Conservation (phyloP, 225 moss, liverwort and hornwort genomes). For the Polytrichum formosum region DNA sequence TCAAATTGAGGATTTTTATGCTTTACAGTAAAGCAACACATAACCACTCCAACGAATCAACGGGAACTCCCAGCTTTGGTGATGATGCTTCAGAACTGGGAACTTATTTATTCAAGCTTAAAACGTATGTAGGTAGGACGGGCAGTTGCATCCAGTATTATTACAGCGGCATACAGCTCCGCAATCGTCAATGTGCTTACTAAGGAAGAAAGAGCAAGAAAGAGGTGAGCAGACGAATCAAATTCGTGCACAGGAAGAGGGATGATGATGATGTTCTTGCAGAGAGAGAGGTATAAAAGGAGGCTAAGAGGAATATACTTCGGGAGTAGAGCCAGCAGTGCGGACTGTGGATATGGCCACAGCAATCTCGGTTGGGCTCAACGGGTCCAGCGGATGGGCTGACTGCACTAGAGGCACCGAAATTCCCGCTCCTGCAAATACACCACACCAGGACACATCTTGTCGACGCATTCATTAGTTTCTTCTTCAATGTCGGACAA, state of each 20-base stretch:
- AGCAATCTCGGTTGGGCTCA: constrained; percentile 85
- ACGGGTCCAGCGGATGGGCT: constrained; percentile 87
- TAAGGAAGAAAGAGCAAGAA: background rate
- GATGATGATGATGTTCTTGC: background rate
- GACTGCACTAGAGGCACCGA: constrained; percentile 75
- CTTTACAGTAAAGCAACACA: background rate
- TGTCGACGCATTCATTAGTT: background rate
- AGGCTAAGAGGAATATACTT: constrained; percentile 34
- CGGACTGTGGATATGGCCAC: constrained; percentile 92
- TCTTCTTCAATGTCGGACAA: too few species aligned
- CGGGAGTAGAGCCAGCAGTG: constrained; percentile 95
- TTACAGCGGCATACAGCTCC: too few species aligned
- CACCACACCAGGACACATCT: background rate
- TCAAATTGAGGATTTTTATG: background rate
- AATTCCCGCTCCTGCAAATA: constrained; percentile 49
- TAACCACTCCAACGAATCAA: background rate
- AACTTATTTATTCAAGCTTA: too few species aligned
- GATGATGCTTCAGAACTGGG: too few species aligned
- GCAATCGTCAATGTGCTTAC: too few species aligned
- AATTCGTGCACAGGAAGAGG: background rate
- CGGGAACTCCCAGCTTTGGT: too few species aligned
- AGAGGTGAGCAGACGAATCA: background rate
- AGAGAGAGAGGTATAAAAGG: too few species aligned
- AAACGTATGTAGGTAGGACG: too few species aligned
- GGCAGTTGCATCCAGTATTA: too few species aligned